Evolutionary conservation across 208 protist genomes (phyloP).

Genomic region (Leishmania aethiopica): DNA sequence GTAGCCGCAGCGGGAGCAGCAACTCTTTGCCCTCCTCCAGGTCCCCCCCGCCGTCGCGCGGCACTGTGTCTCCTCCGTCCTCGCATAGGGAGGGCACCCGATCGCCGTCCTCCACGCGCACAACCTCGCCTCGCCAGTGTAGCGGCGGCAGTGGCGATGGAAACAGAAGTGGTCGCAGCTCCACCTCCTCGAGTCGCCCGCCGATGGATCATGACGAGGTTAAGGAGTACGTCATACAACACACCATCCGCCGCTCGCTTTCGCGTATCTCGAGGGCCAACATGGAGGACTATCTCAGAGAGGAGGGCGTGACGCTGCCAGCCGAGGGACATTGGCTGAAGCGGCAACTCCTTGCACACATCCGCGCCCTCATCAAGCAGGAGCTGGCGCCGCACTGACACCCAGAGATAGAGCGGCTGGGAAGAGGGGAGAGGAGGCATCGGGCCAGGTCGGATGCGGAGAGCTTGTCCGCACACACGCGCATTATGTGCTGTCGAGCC

Average conservation of each 20-base stretch:
- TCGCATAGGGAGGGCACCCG: slow-evolving; percentile 8
- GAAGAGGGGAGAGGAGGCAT: not conserved
- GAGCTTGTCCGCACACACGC: not conserved
- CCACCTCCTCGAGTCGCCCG: slow-evolving; percentile 2
- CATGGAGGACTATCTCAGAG: slow-evolving; percentile 42
- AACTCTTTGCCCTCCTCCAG: not conserved
- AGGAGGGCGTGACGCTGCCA: slow-evolving; percentile 35
- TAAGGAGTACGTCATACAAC: slow-evolving; percentile 43
- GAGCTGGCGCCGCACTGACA: not conserved
- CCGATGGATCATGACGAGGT: slow-evolving; percentile 44
- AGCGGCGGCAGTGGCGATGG: not conserved
- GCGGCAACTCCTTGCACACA: slow-evolving; percentile 56
- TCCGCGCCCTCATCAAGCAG: slow-evolving; percentile 42
- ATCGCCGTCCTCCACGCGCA: slow-evolving; percentile 10
- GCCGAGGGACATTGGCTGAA: slow-evolving; percentile 40
- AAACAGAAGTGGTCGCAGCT: slow-evolving; percentile 6
- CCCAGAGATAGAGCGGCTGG: not conserved
- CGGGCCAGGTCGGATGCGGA: not conserved
- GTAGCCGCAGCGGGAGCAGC: not conserved
- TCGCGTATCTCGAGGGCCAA: slow-evolving; percentile 35
- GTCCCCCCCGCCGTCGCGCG: not conserved
- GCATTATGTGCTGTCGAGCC: not conserved
- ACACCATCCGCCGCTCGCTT: slow-evolving; percentile 51
- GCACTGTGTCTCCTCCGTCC: slow-evolving; percentile 6
- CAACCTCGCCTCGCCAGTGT: not conserved